These are phyloP conservation scores for Hyaloscypha finlandica DNA, from an alignment of 495 filamentous ascomycete species.

Conservation along the genomic window DNA sequence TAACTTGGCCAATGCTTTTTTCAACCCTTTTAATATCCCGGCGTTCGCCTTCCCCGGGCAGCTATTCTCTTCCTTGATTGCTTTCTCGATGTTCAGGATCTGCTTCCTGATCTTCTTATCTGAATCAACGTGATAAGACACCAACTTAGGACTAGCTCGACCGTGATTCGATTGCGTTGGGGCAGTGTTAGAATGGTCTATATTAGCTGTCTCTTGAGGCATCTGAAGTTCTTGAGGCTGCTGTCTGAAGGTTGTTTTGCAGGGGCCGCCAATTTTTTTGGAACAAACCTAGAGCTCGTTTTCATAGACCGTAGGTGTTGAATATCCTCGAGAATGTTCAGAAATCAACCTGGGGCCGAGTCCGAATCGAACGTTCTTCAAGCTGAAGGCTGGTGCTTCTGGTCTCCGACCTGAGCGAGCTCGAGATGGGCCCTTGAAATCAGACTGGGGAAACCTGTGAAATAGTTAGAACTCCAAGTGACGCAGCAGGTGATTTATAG, in stretches of 20 bases:
- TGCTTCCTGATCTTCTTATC: neutral
- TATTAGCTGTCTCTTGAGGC: neutral
- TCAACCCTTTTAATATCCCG: neutral
- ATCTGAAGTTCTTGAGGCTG: neutral
- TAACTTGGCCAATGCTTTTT: neutral
- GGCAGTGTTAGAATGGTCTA: neutral
- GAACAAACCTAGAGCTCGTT: neutral
- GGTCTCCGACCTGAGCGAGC: neutral
- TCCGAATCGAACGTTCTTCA: too few species aligned
- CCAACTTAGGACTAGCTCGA: neutral
- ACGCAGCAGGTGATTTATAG: neutral
- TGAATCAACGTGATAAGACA: neutral
- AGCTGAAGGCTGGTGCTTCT: too few species aligned
- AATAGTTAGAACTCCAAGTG: neutral
- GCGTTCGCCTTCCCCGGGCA: neutral
- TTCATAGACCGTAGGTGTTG: neutral
- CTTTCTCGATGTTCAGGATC: neutral
- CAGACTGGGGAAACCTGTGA: neutral
- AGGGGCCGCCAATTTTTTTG: conserved; percentile 5
- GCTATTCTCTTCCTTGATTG: neutral
- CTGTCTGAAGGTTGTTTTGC: neutral
- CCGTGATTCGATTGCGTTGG: neutral
- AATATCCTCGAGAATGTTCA: too few species aligned
- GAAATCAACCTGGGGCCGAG: too few species aligned
- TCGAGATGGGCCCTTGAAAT: too few species aligned